Evolutionary conservation across 1,284 basidiomycete species (phyloP), one percentile per base, ranked within the genome.

Genomic region (Termitomyces sp.): DNA sequence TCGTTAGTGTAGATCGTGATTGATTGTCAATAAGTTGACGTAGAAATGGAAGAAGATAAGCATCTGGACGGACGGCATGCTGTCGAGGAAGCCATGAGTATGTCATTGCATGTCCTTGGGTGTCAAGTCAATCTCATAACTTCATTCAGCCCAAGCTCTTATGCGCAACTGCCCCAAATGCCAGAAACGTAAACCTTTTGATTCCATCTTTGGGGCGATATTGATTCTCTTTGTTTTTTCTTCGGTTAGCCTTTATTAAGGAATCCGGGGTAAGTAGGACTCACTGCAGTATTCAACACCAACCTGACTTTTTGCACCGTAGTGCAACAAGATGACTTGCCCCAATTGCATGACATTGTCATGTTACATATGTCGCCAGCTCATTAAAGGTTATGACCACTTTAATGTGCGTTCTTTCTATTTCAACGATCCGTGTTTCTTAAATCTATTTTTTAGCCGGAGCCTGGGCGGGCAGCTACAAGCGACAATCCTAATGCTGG

Each of bases 41-140:
- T 60, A 88, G 88, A 92, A 68, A 73, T 80, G 56, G 85, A 86
- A 57, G 78, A 83, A 6, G 90, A 93, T 65, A 82, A 79, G 57
- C 80, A 82, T 53, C 69, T 93, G 7, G 81, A 90, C 68, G 84
- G 79, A 9, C 78, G 84, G 48, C 92, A 94, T 71, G 67, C 78
- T 0, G 77, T 95, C 36, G 92, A 94, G 65, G 92, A 95, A 67
- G 92, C 92, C 3, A 94, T 95, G 92, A 90, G 88, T 88, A 62
- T 46, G 82, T 62, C 64, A 5, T 24, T 5, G 19, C 10, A 2
- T 5, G 15, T 42, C 38, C 8, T 40, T n/a, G 12, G 12, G 9
- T 19, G 17, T 19, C 33, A 36, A 40, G 13, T 28, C 40, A 42
- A 36, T 36, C 44, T 31, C 52, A 28, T 54, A 33, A 55, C 57